These are phyloP conservation scores for Penicillium antarcticum DNA, from an alignment of 495 filamentous ascomycete genomes.

Conservation along the genomic window DNA sequence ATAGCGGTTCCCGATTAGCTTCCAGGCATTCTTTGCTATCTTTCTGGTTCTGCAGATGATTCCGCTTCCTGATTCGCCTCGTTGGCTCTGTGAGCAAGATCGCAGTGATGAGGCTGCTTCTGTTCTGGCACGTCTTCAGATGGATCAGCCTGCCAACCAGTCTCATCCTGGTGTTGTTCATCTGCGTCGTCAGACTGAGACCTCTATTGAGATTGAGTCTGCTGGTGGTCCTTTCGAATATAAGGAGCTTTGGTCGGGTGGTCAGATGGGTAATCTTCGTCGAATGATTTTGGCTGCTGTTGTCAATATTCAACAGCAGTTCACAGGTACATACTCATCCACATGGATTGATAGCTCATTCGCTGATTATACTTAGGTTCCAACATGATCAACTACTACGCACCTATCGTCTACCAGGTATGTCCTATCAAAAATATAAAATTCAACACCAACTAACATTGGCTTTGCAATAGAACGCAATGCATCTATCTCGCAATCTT, in stretches of 20 bases:
- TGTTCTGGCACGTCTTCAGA: conserved; percentile 44
- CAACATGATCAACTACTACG: conserved; percentile 53
- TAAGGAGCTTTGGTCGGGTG: conserved; percentile 34
- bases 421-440: neutral
- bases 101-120: conserved; percentile 48
- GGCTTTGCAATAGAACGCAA: conserved; percentile 28
- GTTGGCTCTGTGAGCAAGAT: conserved; percentile 52
- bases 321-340: conserved; percentile 20
- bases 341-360: no score
- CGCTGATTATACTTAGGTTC: conserved; percentile 28
- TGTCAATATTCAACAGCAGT: conserved; percentile 36
- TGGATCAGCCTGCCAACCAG: conserved; percentile 14
- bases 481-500: conserved; percentile 49
- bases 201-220: conserved; percentile 34
- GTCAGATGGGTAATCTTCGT: conserved; percentile 37
- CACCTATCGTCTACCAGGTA: conserved; percentile 42
- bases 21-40: conserved; percentile 58
- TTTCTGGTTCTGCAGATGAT: conserved; percentile 53
- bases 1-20: conserved; percentile 57
- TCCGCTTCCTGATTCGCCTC: conserved; percentile 61
- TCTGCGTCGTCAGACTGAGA: conserved; percentile 30
- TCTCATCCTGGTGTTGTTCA: conserved; percentile 15
- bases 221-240: conserved; percentile 36
- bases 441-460: neutral
- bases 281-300: conserved; percentile 34